These are phyloP conservation scores for Allium sativum DNA, from an alignment of 106 monocot species.

Conservation along the genomic window DNA sequence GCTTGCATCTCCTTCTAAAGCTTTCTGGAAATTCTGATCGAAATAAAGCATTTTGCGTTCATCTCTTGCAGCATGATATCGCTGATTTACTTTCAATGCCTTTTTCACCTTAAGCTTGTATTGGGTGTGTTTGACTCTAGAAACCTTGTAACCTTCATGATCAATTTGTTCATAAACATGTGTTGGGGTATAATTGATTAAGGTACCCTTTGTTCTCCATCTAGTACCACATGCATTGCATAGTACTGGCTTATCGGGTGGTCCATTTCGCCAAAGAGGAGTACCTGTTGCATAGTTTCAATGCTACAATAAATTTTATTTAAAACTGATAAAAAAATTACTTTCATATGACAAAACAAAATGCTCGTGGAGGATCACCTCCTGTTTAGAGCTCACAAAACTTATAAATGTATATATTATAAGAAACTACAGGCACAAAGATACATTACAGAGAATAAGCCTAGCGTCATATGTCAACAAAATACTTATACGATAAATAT, in stretches of 20 bases:
- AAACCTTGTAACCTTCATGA: conserved; percentile 35
- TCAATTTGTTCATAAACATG: conserved; percentile 74
- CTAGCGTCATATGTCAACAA: too few relatives aligned
- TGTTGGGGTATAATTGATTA: conserved; percentile 84
- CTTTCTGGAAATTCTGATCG: conserved; percentile 58
- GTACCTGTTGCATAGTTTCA: conserved; percentile 52
- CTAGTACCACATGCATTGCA: conserved; percentile 99
- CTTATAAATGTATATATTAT: too few relatives aligned
- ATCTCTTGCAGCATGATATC: conserved; percentile 13
- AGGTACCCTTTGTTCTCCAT: conserved; percentile 96
- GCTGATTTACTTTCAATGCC: conserved; percentile 43
- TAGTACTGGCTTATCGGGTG: conserved; percentile 93
- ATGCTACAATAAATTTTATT: too few relatives aligned
- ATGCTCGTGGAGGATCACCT: too few relatives aligned
- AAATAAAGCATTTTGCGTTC: conserved; percentile 35
- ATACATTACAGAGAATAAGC: too few relatives aligned
- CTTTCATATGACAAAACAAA: not conserved
- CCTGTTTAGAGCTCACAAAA: too few relatives aligned
- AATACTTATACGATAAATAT: too few relatives aligned
- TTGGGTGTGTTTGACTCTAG: conserved; percentile 33
- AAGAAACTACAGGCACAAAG: too few relatives aligned
- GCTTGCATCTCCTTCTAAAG: conserved; percentile 55
- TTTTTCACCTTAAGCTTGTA: conserved; percentile 43
- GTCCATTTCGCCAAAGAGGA: conserved; percentile 99
- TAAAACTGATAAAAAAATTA: too few relatives aligned